Evolutionary conservation across 2,329 filamentous ascomycete species (phyloP).

Genomic region (Fusarium concolor): DNA sequence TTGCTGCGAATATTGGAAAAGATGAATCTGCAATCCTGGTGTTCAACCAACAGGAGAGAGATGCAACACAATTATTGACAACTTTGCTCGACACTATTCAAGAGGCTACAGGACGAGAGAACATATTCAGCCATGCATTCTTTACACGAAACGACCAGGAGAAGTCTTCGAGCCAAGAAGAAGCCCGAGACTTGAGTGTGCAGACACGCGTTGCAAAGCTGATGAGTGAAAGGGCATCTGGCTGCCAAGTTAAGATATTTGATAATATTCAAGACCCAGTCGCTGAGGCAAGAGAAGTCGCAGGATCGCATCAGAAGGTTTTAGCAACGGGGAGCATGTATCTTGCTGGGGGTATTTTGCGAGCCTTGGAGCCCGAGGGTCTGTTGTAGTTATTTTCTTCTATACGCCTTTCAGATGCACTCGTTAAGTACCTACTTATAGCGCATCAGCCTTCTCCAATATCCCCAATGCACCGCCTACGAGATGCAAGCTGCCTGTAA

Average conservation of each 20-base stretch:
- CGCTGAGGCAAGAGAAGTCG: constrained; percentile 61
- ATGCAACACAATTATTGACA: constrained; percentile 74
- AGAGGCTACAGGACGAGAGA: constrained; percentile 51
- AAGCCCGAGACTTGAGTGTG: constrained; percentile 65
- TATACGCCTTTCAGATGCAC: too few relatives aligned
- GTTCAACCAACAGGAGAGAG: constrained; percentile 93
- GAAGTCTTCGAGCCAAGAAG: constrained; percentile 46
- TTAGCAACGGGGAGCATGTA: constrained; percentile 88
- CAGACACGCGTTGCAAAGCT: constrained; percentile 74
- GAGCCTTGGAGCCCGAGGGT: constrained; percentile 69
- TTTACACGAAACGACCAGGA: constrained; percentile 79
- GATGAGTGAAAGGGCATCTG: constrained; percentile 68
- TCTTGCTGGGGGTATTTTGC: constrained; percentile 82
- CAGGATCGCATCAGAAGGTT: constrained; percentile 63
- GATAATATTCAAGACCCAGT: constrained; percentile 81
- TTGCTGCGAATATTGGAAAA: constrained; percentile 62
- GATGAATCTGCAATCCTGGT: constrained; percentile 68
- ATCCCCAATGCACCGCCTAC: constrained; percentile 67
- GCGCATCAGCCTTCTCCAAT: constrained; percentile 59
- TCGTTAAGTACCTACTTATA: too few relatives aligned
- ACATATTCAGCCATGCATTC: constrained; percentile 76
- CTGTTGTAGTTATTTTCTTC: constrained; percentile 46
- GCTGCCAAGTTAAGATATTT: constrained; percentile 59
- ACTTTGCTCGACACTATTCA: constrained; percentile 69
- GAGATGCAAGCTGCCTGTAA: constrained; percentile 73